These are phyloP conservation scores for Phylloporus sp. DNA, from an alignment of 768 basidiomycete genomes.

Conservation along the genomic window DNA sequence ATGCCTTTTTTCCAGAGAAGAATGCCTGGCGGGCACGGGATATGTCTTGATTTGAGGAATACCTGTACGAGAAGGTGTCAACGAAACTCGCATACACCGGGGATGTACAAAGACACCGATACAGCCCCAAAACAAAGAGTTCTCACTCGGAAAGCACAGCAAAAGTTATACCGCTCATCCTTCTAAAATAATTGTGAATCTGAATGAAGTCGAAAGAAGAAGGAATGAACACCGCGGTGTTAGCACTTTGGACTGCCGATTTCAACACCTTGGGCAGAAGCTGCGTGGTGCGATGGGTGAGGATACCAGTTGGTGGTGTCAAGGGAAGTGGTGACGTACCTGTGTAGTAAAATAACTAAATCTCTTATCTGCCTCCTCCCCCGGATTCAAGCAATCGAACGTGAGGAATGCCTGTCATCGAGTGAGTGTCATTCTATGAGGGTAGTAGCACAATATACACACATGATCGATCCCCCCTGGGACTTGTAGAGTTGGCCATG, in stretches of 20 bases:
- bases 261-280: constrained; percentile 77
- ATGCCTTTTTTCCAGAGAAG: constrained; percentile 80
- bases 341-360: constrained; percentile 86
- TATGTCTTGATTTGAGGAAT: constrained; percentile 91
- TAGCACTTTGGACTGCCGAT: constrained; percentile 89
- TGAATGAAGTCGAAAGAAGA: constrained; percentile 97
- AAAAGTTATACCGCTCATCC: constrained; percentile 64
- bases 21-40: constrained; percentile 90
- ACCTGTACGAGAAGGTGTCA: constrained; percentile 41
- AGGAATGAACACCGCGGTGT: constrained; percentile 85
- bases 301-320: background rate
- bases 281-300: constrained; percentile 33
- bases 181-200: constrained; percentile 80
- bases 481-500: constrained; percentile 71
- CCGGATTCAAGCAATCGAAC: constrained; percentile 66
- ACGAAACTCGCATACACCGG: background rate
- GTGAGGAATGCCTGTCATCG: constrained; percentile 56
- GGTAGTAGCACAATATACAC: constrained; percentile 16
- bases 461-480: constrained; percentile 84
- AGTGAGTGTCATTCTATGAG: background rate
- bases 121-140: background rate
- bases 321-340: constrained; percentile 35
- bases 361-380: constrained; percentile 81
- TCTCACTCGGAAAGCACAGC: constrained; percentile 85
- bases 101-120: background rate